Evolutionary conservation across 2,329 filamentous ascomycete species (phyloP), one percentile per base, ranked within the genome.

Genomic region (Phialophora macrospora): DNA sequence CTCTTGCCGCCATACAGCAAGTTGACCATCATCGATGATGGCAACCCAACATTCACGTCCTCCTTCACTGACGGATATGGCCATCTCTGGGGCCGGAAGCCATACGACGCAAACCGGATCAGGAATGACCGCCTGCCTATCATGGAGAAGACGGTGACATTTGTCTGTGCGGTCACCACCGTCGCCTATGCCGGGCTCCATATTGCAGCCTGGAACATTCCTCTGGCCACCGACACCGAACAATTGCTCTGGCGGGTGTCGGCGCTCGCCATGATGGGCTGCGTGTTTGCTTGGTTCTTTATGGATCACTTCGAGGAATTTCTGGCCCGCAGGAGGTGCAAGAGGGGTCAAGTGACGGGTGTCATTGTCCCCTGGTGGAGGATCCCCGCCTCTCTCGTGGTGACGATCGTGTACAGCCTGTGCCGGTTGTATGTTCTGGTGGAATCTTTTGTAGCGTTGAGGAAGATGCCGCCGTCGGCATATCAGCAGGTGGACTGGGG

Each of bases 151-250:
- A 38, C 44, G 1, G 54, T 70, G 26, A 60, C 63, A 24, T 20
- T 69, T 22, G 63, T 66, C n/a, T 49, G 62, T 41, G 60, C 46
- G 3, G n/a, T 68, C 11, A 62, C 64, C 41, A 64, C 62, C 14
- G n/a, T 56, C 8, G 59, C 69, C 38, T 73, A 71, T 51, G 71
- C 69, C 30, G 64, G 58, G 11, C 54, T 73, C 8, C 73, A 75
- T 51, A 68, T 66, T 28, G 46, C 68, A 8, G 73, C 71, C 5
- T 75, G 74, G 73, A 71, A 74, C 55, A 72, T 72, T 30, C 55
- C 60, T 14, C 73, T 74, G 56, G 72, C 73, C 14, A 72, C 72
- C 20, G 12, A 51, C 6, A 58, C 62, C n/a, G 74, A 75, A 54
- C 65, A 60, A 20, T n/a, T 66, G 12, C 49, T 72, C 4, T 72